A percentile compares a stretch with the other conserved stretches of the same genome.
Evolutionary conservation across 2,329 filamentous ascomycete genomes (phyloP).

Genomic region (Diaporthe vaccinii): DNA sequence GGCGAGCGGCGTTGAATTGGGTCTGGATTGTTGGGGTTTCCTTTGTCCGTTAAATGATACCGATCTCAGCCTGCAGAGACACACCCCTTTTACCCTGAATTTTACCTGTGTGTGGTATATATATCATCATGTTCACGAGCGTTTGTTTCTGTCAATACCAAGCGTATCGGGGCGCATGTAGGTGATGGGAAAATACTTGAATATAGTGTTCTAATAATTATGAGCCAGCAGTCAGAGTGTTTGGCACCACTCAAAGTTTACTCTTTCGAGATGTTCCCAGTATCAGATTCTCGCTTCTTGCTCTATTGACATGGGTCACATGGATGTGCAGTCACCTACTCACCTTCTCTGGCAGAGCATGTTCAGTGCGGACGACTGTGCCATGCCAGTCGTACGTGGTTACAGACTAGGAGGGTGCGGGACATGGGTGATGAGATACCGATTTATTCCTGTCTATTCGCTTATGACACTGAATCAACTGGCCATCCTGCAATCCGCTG

Average conservation of each 20-base stretch:
- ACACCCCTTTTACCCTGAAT: not conserved
- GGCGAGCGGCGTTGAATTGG: constrained; percentile 16
- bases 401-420: not conserved
- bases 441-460: constrained; percentile 1
- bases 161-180: constrained; percentile 9
- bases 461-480: not conserved
- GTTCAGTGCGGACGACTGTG: not conserved
- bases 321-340: not conserved
- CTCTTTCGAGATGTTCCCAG: not conserved
- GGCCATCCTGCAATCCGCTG: not conserved
- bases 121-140: constrained; percentile 3
- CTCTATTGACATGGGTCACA: not conserved
- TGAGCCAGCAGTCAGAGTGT: not conserved
- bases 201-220: constrained; percentile 22
- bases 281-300: not conserved
- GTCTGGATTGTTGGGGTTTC: not conserved
- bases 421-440: not conserved
- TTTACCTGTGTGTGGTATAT: not conserved
- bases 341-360: not conserved
- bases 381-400: not conserved
- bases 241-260: not conserved
- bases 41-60: constrained; percentile 23
- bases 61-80: constrained; percentile 26
- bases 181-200: not conserved
- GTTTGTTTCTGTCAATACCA: constrained; percentile 6